Evolutionary conservation across 2,329 filamentous ascomycete species (phyloP), one percentile per base, ranked within the genome.

Genomic region (Trichothecium roseum): DNA sequence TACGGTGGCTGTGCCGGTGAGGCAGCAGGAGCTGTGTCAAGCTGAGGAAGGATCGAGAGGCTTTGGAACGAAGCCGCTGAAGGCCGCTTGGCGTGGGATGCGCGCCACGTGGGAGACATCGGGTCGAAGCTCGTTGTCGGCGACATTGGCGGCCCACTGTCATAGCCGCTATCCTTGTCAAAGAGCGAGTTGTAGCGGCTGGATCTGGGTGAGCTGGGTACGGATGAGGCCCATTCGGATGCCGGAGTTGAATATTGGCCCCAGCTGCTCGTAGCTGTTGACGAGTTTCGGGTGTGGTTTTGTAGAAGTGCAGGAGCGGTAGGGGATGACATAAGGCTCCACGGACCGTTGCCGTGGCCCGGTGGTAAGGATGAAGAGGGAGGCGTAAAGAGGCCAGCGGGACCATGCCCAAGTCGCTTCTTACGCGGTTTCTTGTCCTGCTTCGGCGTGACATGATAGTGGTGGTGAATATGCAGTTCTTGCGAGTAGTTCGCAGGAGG

Each of bases 401-500:
- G 72, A 8, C 84, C 61, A 16, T 74, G 68, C 22, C 75, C 72
- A 2, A 84, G 77, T 62, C 80, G 82, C 61, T 85, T 93, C 60
- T 78, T 84, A 8, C 73, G 64, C 40, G 78, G 78, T 45, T 73
- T 72, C 13, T 55, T 51, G 39, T 83, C 78, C 15, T 71, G 65
- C 53, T 77, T 79, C 36, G 70, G 61, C 2, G 77, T 63, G 9
- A 80, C 73, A 45, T 95, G 87, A 52, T 94, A 94, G 53, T 96
- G 89, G 49, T 96, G 88, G 51, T 96, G 89, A 31, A 96, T 84
- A 49, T 95, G 89, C 12, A 95, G 63, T 49, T 91, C 84, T 48
- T 84, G 81, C 1, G 81, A 80, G 8, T 52, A 35, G 9, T 47
- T 45, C 6, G 42, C 45, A 16, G 14, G 14, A 8, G 36, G 18